Conservation (phyloP, 2,329 filamentous ascomycete species). For the Fusarium metavorans region DNA sequence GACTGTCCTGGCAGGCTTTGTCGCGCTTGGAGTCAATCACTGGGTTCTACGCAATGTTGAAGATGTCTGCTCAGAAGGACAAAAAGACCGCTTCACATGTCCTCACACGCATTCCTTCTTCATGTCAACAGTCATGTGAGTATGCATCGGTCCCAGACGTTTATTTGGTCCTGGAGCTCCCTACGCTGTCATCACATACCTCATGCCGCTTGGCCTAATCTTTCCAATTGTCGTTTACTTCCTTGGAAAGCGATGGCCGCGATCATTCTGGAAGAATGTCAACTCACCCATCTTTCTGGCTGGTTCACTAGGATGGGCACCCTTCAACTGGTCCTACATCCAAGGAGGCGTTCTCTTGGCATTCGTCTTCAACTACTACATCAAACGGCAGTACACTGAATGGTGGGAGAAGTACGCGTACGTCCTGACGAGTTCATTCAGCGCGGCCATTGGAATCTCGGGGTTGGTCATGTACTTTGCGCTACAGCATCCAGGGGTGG, state of each 20-base stretch:
- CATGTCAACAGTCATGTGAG: conserved; percentile 75
- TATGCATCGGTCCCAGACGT: conserved; percentile 73
- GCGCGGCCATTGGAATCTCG: conserved; percentile 43
- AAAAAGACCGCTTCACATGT: conserved; percentile 65
- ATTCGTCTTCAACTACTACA: conserved; percentile 43
- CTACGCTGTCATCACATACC: conserved; percentile 36
- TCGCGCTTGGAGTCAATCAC: conserved; percentile 70
- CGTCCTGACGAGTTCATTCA: conserved; percentile 43
- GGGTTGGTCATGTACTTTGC: conserved; percentile 45
- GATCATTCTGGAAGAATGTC: conserved; percentile 36
- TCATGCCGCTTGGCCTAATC: conserved; percentile 31
- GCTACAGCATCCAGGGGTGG: conserved; percentile 33
- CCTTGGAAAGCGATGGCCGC: conserved; percentile 33
- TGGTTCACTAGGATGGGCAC: conserved; percentile 42
- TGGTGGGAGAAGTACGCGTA: conserved; percentile 49
- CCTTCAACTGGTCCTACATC: conserved; percentile 45
- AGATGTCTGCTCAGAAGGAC: conserved; percentile 64
- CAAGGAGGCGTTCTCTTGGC: conserved; percentile 39
- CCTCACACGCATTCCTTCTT: conserved; percentile 65
- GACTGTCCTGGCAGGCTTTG: conserved; percentile 64
- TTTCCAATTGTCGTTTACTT: conserved; percentile 37
- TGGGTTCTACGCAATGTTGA: conserved; percentile 68
- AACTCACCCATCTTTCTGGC: conserved; percentile 41
- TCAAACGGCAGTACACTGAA: conserved; percentile 38
- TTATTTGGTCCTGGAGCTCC: conserved; percentile 60